Evolutionary conservation across 805 yeast genomes (phyloP).

Genomic region (Wickerhamiella vanderwaltii): DNA sequence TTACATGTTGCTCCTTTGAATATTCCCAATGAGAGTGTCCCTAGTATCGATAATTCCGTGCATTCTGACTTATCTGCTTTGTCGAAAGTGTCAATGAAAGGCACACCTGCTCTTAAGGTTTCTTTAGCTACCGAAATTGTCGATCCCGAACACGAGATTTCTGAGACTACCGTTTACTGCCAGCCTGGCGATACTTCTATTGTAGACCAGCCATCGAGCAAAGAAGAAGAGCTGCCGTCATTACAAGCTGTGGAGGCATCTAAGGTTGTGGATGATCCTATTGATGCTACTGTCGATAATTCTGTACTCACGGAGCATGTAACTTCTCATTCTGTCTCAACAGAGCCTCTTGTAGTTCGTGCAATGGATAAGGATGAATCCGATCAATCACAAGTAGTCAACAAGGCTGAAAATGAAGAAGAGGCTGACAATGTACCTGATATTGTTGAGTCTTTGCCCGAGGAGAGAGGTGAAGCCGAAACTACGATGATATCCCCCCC

Average conservation of each 20-base stretch:
- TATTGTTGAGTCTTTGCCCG: neutral
- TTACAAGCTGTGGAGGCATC: neutral
- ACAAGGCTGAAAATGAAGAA: neutral
- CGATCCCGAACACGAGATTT: neutral
- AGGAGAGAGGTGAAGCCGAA: neutral
- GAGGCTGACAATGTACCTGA: neutral
- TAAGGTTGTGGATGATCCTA: neutral
- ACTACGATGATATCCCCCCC: constrained; percentile 6
- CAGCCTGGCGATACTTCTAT: no score
- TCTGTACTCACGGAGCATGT: neutral
- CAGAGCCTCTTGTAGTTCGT: constrained; percentile 2
- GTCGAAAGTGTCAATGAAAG: constrained; percentile 1
- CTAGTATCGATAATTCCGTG: neutral
- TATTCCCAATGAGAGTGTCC: neutral
- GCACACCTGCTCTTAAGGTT: neutral
- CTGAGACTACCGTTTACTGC: neutral
- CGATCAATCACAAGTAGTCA: no score
- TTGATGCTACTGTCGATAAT: neutral
- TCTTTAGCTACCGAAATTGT: neutral
- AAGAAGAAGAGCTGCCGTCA: neutral
- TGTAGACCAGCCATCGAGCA: neutral
- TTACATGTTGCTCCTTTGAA: neutral
- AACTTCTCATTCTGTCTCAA: neutral
- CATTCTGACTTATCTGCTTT: neutral
- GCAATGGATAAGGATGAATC: neutral